A percentile compares a stretch with the other conserved stretches of the same genome.
phyloP scores from a whole-genome alignment of 2,329 filamentous ascomycete species.

The Monosporascus cannonballus region DNA sequence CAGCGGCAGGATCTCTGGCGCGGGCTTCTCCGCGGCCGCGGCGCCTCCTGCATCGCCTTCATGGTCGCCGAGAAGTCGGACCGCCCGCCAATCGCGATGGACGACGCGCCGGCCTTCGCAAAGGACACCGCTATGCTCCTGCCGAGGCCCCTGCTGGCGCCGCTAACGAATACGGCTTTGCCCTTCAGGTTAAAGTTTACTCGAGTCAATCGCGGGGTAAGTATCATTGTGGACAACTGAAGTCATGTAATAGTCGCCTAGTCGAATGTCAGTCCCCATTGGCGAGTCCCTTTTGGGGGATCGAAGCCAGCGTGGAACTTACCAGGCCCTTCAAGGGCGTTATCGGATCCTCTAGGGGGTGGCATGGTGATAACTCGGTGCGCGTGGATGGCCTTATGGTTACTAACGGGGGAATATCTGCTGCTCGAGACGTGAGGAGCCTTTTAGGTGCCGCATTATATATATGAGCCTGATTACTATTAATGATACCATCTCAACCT shows the following conservation, averaged over 20 bases:
- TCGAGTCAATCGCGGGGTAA: conserved; percentile 25
- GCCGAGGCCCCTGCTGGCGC: conserved; percentile 29
- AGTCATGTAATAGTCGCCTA: conserved; percentile 24
- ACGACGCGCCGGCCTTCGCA: conserved; percentile 30
- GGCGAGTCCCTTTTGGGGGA: not conserved
- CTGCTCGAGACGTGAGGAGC: too few species aligned
- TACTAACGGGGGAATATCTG: too few species aligned
- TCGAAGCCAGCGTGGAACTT: not conserved
- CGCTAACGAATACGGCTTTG: conserved; percentile 29
- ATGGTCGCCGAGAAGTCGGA: conserved; percentile 17
- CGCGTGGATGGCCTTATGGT: too few species aligned
- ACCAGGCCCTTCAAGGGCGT: conserved; percentile 19
- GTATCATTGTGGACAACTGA: conserved; percentile 25
- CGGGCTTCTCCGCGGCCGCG: conserved; percentile 14
- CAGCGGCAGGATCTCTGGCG: conserved; percentile 25
- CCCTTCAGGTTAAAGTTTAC: conserved; percentile 22
- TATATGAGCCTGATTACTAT: too few species aligned
- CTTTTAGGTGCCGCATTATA: too few species aligned
- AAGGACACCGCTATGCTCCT: conserved; percentile 25
- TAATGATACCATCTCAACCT: too few species aligned
- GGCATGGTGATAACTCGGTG: conserved; percentile 9
- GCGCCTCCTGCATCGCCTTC: conserved; percentile 18
- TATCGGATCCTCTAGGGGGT: conserved; percentile 17
- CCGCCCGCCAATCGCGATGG: conserved; percentile 27
- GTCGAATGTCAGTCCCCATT: not conserved